A percentile compares a stretch with the other conserved stretches of the same genome.
phyloP scores from a whole-genome alignment of 1,284 basidiomycete species.

The Kwoniella shivajii region DNA sequence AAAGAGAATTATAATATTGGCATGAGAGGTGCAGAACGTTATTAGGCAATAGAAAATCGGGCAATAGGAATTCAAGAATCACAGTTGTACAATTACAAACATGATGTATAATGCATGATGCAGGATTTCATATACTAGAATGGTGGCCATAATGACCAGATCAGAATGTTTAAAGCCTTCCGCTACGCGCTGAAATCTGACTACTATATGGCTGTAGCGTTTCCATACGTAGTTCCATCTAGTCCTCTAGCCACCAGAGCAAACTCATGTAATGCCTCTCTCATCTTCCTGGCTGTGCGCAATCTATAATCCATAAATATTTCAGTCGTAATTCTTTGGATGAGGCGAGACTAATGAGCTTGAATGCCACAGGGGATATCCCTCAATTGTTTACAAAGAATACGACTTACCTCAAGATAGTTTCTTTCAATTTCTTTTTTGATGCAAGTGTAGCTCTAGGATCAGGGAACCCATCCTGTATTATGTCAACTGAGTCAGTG shows the following conservation, averaged over 20 bases:
- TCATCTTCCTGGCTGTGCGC: slow-evolving; percentile 51
- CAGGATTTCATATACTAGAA: neutral
- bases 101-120: neutral
- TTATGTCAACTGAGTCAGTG: neutral
- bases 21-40: too few species aligned
- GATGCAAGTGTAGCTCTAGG: slow-evolving; percentile 59
- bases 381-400: too few species aligned
- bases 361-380: too few species aligned
- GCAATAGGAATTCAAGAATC: too few species aligned
- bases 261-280: slow-evolving; percentile 56
- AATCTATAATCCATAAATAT: slow-evolving; percentile 24
- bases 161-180: too few species aligned
- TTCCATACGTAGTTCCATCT: slow-evolving; percentile 53
- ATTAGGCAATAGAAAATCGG: too few species aligned
- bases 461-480: slow-evolving; percentile 49
- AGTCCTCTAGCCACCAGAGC: slow-evolving; percentile 52
- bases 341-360: too few species aligned
- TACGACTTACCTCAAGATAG: slow-evolving; percentile 64
- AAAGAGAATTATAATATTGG: too few species aligned
- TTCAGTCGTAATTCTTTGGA: neutral
- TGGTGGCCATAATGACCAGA: too few species aligned
- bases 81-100: neutral
- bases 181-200: too few species aligned
- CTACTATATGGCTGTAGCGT: slow-evolving; percentile 52
- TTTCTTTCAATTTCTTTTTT: slow-evolving; percentile 75